Evolutionary conservation across 2,329 filamentous ascomycete species (phyloP), one percentile per base, ranked within the genome.

Genomic region (Aspergillus eucalypticola): DNA sequence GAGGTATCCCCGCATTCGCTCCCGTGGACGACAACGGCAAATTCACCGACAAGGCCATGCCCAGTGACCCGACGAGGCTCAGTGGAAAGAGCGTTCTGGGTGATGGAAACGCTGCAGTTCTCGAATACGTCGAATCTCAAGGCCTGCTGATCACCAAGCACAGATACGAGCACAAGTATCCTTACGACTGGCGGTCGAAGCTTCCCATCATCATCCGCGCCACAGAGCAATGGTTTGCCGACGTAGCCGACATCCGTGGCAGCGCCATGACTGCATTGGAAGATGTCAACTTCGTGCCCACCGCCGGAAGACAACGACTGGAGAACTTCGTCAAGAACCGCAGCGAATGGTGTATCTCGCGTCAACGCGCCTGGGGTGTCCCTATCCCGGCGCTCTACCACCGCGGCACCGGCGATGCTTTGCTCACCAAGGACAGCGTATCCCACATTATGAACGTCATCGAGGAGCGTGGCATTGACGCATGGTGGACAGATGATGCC

Each of bases 181-280:
- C 95, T 0, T 96, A 98, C 67, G 95, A 99, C 77, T 99, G 95
- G 95, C 86, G 95, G 56, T 96, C 94, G 0, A 99, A 98, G 76
- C 84, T 90, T 66, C 95, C 95, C 1, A 88, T 99, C 53, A 92
- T 99, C 61, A 86, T 96, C 35, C 83, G 95, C 65, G 94, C 95
- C 3, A 99, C 96, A 0, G 91, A 93, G 39, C 95, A 99, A 77
- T 99, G 95, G 95, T 99, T 99, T 72, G 92, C 95, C 10, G 91
- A 98, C 74, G 91, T 97, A 2, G 91, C 84, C 13, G 86, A 83
- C 54, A 94, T 98, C 75, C 96, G 96, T 68, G 80, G 85, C 1
- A 82, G 85, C 32, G 91, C 93, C 0, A 78, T 96, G 23, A 75
- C 82, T 15, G 86, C 91, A 8, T 80, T 99, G 10, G 79, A 87